Evolutionary conservation across 2,329 filamentous ascomycete species (phyloP).

Genomic region (Sodiomyces alkalinus): DNA sequence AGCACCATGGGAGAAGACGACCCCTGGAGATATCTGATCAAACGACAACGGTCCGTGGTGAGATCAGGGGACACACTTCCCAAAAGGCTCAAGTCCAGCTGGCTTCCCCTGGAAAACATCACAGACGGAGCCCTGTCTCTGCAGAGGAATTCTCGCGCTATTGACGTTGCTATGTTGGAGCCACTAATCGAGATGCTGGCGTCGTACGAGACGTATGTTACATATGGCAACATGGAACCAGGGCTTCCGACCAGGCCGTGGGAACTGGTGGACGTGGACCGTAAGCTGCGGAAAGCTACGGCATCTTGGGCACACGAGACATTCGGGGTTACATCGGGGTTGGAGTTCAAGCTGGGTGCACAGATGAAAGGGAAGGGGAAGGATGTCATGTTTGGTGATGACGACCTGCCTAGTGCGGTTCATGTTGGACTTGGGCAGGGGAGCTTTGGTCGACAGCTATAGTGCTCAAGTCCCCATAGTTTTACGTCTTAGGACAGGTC

Average conservation of each 20-base stretch:
- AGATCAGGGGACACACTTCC: conserved; percentile 6
- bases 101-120: conserved; percentile 11
- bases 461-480: too few species aligned
- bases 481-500: too few species aligned
- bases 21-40: conserved; percentile 8
- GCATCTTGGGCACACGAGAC: conserved; percentile 2
- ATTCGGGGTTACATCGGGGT: conserved; percentile 2
- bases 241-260: conserved; percentile 1
- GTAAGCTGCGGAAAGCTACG: conserved; percentile 4
- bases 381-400: too few species aligned
- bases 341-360: conserved; percentile 7
- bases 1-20: conserved; percentile 3
- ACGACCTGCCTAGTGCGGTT: too few species aligned
- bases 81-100: conserved; percentile 10
- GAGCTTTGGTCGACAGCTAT: too few species aligned
- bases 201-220: conserved; percentile 3
- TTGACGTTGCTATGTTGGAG: neutral
- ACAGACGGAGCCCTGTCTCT: conserved; percentile 1
- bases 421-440: too few species aligned
- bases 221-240: conserved; percentile 1
- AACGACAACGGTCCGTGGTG: conserved; percentile 8
- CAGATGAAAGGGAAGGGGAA: neutral
- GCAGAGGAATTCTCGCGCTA: neutral
- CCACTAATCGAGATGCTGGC: neutral
- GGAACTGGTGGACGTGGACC: conserved; percentile 3